Evolutionary conservation across 2,329 filamentous ascomycete species (phyloP), one percentile per base, ranked within the genome.

Genomic region (Fusarium sublunatum): DNA sequence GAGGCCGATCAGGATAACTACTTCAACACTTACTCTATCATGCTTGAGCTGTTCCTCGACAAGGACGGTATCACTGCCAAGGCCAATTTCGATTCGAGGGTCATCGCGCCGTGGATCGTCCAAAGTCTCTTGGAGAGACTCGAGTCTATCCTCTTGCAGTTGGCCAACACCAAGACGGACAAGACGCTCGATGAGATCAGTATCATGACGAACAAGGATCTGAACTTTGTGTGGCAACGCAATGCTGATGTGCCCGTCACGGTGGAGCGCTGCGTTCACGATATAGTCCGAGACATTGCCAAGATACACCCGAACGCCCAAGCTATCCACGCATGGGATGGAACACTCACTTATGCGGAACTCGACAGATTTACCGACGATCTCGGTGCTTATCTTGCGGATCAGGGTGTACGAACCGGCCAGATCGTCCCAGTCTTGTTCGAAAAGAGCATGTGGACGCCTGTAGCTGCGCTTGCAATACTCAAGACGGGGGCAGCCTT

Each of bases 281-380:
- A 58, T 0, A 25, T 72, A 4, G 58, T 73, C 13, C 46, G 57
- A 2, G 19, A 62, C 1, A 54, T 51, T 2, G 65, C 48, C 3
- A 26, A 26, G 2, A 6, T 2, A 26, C 35, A 2, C 53, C 65
- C 9, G 65, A 63, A 1, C 29, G 51, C 7, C 47, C 47, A 5
- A 50, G 72, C 71, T 0, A 35, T 73, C 1, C 53, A 26, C 15
- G 61, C 72, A 0, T 73, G 70, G 63, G 69, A 73, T 25, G 65
- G 64, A 3, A n/a, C 62, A 0, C 43, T 72, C 2, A 71, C 68
- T 0, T 74, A 69, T n/a, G 13, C 7, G 0, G 50, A 67, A 7
- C 45, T 70, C 3, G 52, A 64, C 9, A 22, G 5, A 1, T 22
- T 55, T 6, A 29, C 68, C 0, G 50, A 22, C 1, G 7, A 10